Evolutionary conservation across 2,329 filamentous ascomycete genomes (phyloP).

Genomic region (Cadophora sp.): DNA sequence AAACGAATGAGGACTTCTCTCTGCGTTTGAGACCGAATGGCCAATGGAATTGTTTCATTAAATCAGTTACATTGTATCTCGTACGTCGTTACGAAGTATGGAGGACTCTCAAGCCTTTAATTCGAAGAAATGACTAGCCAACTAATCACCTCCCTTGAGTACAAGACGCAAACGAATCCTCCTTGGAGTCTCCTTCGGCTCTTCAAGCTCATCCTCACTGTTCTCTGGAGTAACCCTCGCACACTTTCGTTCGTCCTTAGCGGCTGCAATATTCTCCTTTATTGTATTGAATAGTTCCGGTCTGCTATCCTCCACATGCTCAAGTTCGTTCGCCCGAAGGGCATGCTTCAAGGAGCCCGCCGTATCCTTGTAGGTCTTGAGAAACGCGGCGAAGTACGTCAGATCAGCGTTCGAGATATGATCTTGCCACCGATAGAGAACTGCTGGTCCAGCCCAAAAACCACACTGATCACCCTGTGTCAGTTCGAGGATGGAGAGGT

Average conservation of each 20-base stretch:
- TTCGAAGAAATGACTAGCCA: neutral
- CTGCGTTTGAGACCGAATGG: too few relatives aligned
- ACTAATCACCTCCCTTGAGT: neutral
- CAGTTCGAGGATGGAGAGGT: conserved; percentile 12
- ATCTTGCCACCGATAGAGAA: neutral
- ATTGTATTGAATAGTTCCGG: neutral
- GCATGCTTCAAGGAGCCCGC: neutral
- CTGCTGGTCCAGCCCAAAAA: conserved; percentile 1
- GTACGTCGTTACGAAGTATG: too few relatives aligned
- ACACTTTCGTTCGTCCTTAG: neutral
- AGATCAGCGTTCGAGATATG: neutral
- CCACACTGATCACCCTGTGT: conserved; percentile 5
- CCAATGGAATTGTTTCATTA: too few relatives aligned
- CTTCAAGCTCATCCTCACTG: neutral
- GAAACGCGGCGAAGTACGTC: neutral
- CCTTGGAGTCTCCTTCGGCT: neutral
- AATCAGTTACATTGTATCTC: too few relatives aligned
- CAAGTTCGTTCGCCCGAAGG: neutral
- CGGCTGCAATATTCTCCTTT: neutral
- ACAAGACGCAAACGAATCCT: neutral
- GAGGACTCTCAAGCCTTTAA: too few relatives aligned
- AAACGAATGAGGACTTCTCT: too few relatives aligned
- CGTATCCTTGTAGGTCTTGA: neutral
- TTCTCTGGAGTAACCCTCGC: neutral
- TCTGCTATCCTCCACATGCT: neutral